Evolutionary conservation across 164 flowering plant species (phyloP).

Genomic region (Macadamia tetraphylla): DNA sequence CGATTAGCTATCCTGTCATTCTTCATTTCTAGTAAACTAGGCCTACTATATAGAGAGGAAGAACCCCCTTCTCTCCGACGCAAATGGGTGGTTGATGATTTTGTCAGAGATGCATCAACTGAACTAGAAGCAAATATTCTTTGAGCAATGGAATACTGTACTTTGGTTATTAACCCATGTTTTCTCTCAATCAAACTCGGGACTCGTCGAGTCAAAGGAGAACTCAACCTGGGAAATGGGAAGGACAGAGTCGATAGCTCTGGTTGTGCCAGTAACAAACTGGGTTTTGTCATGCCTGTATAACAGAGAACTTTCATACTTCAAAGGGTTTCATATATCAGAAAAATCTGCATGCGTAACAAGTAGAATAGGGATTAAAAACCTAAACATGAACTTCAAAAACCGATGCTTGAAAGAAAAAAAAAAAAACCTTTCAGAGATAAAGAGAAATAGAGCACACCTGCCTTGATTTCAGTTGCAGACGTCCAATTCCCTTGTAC

Average conservation of each 20-base stretch:
- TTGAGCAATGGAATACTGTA: constrained; percentile 31
- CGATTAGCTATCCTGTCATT: constrained; percentile 67
- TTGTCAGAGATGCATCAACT: constrained; percentile 24
- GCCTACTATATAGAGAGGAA: constrained; percentile 65
- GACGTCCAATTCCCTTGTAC: too few relatives aligned
- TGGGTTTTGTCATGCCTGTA: constrained; percentile 41
- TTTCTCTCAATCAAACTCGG: constrained; percentile 23
- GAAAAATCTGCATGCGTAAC: constrained; percentile 1
- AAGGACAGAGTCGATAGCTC: constrained; percentile 37
- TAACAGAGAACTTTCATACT: constrained; percentile 45
- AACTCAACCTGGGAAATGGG: constrained; percentile 16
- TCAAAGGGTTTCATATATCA: constrained; percentile 1
- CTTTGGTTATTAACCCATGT: constrained; percentile 24
- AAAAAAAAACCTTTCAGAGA: too few relatives aligned
- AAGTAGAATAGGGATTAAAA: too few relatives aligned
- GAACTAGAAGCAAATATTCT: constrained; percentile 36
- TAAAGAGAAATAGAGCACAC: too few relatives aligned
- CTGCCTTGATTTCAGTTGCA: too few relatives aligned
- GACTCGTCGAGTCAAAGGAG: constrained; percentile 13
- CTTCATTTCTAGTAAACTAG: constrained; percentile 82
- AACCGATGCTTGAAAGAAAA: too few relatives aligned
- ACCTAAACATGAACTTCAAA: too few relatives aligned
- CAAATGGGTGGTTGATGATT: constrained; percentile 16
- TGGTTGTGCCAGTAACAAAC: constrained; percentile 41
- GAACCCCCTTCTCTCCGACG: constrained; percentile 31